Evolutionary conservation across 106 monocot genomes (phyloP).

Genomic region (Dendrobium huoshanense): DNA sequence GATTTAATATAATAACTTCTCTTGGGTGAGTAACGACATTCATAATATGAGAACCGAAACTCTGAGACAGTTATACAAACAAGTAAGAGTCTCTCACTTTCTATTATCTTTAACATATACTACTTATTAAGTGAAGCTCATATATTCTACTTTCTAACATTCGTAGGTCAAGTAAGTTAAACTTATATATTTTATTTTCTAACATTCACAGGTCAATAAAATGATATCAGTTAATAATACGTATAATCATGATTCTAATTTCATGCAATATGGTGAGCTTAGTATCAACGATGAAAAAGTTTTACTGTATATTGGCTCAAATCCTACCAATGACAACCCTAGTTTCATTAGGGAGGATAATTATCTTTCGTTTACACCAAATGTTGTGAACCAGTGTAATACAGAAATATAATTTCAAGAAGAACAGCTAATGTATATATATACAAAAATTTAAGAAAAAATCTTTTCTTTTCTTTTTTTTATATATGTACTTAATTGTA

Average conservation of each 20-base stretch:
- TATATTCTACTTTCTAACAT: slow-evolving; percentile 2
- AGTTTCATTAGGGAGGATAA: slow-evolving; percentile 53
- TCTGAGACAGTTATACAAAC: slow-evolving; percentile 68
- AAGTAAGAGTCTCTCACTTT: slow-evolving; percentile 30
- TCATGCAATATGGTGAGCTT: slow-evolving; percentile 79
- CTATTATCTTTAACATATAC: background rate
- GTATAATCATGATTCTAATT: slow-evolving; percentile 62
- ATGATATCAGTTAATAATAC: slow-evolving; percentile 49
- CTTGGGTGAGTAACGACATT: slow-evolving; percentile 35
- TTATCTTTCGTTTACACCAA: slow-evolving; percentile 44
- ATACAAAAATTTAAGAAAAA: no score
- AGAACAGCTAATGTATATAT: no score
- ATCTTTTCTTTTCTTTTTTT: no score
- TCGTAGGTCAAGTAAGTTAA: slow-evolving; percentile 44
- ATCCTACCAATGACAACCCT: slow-evolving; percentile 74
- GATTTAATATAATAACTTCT: background rate
- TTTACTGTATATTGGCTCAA: slow-evolving; percentile 66
- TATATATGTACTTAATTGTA: no score
- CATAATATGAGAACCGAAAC: slow-evolving; percentile 67
- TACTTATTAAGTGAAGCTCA: background rate
- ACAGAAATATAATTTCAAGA: slow-evolving; percentile 5
- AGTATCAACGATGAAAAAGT: slow-evolving; percentile 32
- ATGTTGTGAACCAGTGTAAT: slow-evolving; percentile 75
- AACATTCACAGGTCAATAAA: background rate
- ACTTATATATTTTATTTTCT: no score